Percentiles rank a stretch among this genome's conserved stretches.
phyloP scores from a whole-genome alignment of 768 basidiomycete genomes.

The Trametes cubensis region DNA sequence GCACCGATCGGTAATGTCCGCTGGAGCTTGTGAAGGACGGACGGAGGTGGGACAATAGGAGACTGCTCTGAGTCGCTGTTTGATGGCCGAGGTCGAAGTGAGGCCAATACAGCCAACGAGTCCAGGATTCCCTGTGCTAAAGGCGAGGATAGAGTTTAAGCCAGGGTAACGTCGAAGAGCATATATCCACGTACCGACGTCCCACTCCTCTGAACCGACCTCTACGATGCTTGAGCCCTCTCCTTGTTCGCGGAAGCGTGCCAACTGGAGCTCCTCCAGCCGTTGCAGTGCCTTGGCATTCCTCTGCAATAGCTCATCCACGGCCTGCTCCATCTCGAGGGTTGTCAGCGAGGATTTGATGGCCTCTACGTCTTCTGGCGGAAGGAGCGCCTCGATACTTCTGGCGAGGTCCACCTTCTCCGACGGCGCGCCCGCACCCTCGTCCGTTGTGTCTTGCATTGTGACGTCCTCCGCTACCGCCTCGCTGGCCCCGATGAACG shows the following conservation, averaged over 20 bases:
- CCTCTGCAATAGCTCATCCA: constrained; percentile 67
- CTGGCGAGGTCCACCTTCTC: constrained; percentile 39
- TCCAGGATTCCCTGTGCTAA: constrained; percentile 74
- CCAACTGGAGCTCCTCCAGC: constrained; percentile 66
- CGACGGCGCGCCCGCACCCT: constrained; percentile 20
- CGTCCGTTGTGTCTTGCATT: constrained; percentile 22
- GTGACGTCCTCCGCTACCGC: constrained; percentile 12
- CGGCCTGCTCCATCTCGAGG: constrained; percentile 67
- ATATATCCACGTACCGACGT: constrained; percentile 58
- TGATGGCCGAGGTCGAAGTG: constrained; percentile 67
- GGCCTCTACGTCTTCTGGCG: constrained; percentile 54
- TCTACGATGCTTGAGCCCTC: constrained; percentile 50
- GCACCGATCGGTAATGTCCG: constrained; percentile 64
- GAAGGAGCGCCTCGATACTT: constrained; percentile 56
- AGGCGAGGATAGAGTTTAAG: not conserved
- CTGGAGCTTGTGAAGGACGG: constrained; percentile 71
- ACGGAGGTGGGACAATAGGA: constrained; percentile 63
- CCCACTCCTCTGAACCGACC: constrained; percentile 81
- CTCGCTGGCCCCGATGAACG: constrained; percentile 8
- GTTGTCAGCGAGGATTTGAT: constrained; percentile 64
- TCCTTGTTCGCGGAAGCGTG: constrained; percentile 52
- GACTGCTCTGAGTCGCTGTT: constrained; percentile 40
- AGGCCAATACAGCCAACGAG: constrained; percentile 67
- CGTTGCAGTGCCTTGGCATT: constrained; percentile 65
- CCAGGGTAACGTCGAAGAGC: constrained; percentile 16